Conservation (phyloP, 2,329 filamentous ascomycete species). For the Gaeumannomyces sp. region DNA sequence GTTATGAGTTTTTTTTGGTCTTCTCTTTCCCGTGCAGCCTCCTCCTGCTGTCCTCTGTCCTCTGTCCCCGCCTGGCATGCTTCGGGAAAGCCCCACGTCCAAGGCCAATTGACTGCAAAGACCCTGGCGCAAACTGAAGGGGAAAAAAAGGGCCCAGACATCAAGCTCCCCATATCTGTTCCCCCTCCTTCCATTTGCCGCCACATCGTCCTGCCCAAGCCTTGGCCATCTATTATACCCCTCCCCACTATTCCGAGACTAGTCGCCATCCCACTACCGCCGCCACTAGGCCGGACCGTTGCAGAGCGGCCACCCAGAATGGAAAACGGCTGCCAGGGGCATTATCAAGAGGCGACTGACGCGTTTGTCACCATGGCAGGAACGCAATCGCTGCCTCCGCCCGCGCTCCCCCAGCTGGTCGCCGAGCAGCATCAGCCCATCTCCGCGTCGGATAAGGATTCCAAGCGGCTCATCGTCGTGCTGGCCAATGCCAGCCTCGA, state of each 20-base stretch:
- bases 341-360: not conserved
- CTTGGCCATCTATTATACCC: not conserved
- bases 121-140: not conserved
- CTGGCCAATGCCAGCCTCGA: constrained; percentile 96
- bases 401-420: constrained; percentile 82
- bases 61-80: not conserved
- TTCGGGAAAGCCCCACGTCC: not conserved
- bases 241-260: not conserved
- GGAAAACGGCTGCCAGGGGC: not conserved
- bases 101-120: no score
- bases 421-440: constrained; percentile 90
- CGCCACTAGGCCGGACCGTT: not conserved
- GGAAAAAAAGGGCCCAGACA: not conserved
- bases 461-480: constrained; percentile 87
- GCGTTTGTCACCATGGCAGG: constrained; percentile 43
- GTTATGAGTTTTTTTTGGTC: not conserved
- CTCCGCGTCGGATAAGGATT: constrained; percentile 78
- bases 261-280: not conserved
- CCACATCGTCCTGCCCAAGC: not conserved
- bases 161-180: not conserved
- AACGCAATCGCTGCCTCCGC: constrained; percentile 92
- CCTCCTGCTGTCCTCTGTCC: not conserved
- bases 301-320: not conserved
- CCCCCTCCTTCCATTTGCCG: not conserved
- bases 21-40: not conserved